Base-by-base conservation (phyloP, 2,329 filamentous ascomycete species). In the Dryadomyces quercivorus region DNA sequence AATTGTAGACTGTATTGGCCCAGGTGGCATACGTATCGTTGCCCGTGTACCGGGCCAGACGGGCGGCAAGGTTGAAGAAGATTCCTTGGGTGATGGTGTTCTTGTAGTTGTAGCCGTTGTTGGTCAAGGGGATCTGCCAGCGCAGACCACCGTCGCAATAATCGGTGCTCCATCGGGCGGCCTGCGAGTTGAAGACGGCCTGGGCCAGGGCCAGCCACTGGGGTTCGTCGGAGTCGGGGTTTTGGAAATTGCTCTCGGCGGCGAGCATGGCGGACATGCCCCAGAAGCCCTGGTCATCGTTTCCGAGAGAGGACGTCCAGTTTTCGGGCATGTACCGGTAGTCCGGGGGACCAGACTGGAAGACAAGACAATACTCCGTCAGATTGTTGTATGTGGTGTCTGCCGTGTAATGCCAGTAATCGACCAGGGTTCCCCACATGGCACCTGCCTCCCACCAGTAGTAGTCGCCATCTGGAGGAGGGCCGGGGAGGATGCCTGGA, bases 21-120 rank as follows among this genome's bases (percentile, higher is more conserved):
- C 78, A 78, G 5, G 80, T 71, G 2, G 75, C 75, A 61, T 88
- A 89, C 0, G 82, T 84, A 0, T 71, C 62, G 61, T 88, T 86
- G 20, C 70, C 71, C 0, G 84, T 88, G 65, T 88, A 90, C 20
- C 82, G 75, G 0, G 84, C 86, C 15, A 92, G 76, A 7, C 88
- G 81, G 16, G 87, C 78, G 9, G 76, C 80, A 9, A 84, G 67
- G 60, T 84, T 81, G 69, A 84, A 84, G 65, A 82, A 81, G 59
- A 76, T 77, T 47, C 76, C 80, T 59, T 82, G 84, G 9, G 81
- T 77, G 58, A 83, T 78, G 43, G 48, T 64, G 63, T 84, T 84
- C 67, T 84, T 93, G 73, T 92, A 91, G 64, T 84, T 76, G 68
- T 87, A 93, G 12, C 88, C 88, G 21, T 73, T 75, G 63, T 91